Base-by-base conservation (phyloP, 768 basidiomycete genomes). In the Boletus pseudo-olivaceus region DNA sequence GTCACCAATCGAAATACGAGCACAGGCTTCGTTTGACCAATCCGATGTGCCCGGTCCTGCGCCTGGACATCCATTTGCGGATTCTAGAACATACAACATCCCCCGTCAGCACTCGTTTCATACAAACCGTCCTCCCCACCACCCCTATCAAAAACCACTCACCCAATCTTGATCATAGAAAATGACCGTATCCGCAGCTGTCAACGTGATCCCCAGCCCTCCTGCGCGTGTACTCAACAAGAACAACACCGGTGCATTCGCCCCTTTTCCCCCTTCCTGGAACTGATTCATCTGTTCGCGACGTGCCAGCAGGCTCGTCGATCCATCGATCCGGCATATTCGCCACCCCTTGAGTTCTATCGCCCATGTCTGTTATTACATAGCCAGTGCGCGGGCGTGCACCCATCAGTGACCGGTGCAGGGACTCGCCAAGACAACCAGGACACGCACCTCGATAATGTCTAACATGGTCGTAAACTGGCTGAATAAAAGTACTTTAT, bases 21-120 rank as follows among this genome's bases (percentile, higher is more conserved):
- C 49, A 97, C 93, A 1, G 93, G 93, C 59, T 77, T 85, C 29
- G 84, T 97, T 73, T 98, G 96, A 2, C 96, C 96, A 45, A 99
- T 98, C 11, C 97, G 84, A 70, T 99, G 96, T 0, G 94, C 94
- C 34, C 96, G 81, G 62, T 97, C 96, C 67, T 94, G 91, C 0
- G 96, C 96, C 73, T 99, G 96, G 3, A 90, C 77, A 60, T 99
- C 96, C 85, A 95, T 94, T 74, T 97, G 95, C 0, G 95, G 94
- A 63, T 92, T 93, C 90, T 92, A 58, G 15, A 50, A 27, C 33
- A 42, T 2, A 34, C 11, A 19, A 8, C 47, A 17, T 9, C 14
- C 45, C 39, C 19, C n/a, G 34, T 64, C 17, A 62, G 56, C 46
- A 43, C 33, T n/a, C 10, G 3, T 12, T 26, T 34, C 47, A 35